Conservation (phyloP, 768 basidiomycete species). For the Piloderma croceum region DNA sequence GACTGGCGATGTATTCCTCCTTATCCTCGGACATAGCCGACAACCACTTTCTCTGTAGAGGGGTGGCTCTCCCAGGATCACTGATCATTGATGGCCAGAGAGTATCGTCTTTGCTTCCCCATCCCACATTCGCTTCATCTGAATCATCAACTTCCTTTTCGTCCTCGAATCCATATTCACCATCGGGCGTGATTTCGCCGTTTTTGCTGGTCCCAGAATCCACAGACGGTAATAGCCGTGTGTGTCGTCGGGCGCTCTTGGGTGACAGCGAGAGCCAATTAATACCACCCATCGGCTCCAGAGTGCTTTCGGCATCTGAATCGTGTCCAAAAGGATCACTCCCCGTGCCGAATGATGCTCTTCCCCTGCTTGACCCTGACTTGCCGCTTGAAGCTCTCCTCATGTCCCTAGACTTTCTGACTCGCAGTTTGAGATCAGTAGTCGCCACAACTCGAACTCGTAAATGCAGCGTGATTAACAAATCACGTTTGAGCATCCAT, state of each 20-base stretch:
- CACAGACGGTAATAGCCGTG: constrained; percentile 39
- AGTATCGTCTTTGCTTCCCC: constrained; percentile 35
- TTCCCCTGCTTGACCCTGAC: constrained; percentile 13
- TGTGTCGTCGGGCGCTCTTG: constrained; percentile 41
- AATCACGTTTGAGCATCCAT: constrained; percentile 87
- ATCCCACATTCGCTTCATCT: constrained; percentile 40
- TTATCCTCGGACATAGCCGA: constrained; percentile 87
- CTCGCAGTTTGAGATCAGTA: constrained; percentile 64
- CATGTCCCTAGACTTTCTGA: constrained; percentile 42
- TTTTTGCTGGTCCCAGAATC: constrained; percentile 40
- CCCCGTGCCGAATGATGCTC: too few relatives aligned
- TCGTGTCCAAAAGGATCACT: too few relatives aligned
- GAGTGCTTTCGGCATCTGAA: neutral
- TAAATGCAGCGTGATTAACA: constrained; percentile 80
- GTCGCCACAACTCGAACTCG: constrained; percentile 82
- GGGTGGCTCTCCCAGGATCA: constrained; percentile 78
- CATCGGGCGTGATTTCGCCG: constrained; percentile 34
- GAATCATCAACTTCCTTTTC: constrained; percentile 20
- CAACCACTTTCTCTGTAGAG: constrained; percentile 76
- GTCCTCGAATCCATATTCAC: constrained; percentile 23
- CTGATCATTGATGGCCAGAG: constrained; percentile 67
- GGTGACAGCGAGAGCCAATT: constrained; percentile 55
- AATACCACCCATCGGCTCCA: constrained; percentile 17
- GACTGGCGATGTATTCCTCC: constrained; percentile 57
- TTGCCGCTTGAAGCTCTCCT: constrained; percentile 23